These are phyloP conservation scores for Hevea brasiliensis DNA, from an alignment of 345 rosid species.

Conservation along the genomic window DNA sequence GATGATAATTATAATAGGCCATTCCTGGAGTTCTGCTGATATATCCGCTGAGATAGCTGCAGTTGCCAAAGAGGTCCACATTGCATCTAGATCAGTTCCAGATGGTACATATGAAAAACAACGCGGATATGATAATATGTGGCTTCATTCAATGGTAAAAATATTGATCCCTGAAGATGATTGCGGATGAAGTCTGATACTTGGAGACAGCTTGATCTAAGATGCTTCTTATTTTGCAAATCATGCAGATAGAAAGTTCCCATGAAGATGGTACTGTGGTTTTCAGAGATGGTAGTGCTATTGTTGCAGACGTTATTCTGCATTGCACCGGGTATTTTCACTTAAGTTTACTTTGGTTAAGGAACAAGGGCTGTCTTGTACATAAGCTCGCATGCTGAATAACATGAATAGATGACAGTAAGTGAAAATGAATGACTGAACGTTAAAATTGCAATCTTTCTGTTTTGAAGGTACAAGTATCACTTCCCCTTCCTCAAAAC, in stretches of 20 bases:
- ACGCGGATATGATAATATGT: conserved; percentile 48
- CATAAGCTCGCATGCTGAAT: no score
- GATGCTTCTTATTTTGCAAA: conserved; percentile 14
- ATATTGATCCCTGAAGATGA: neutral
- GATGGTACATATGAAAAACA: conserved; percentile 43
- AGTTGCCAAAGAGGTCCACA: conserved; percentile 80
- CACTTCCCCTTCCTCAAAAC: conserved; percentile 85
- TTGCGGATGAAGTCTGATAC: neutral
- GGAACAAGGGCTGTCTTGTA: no score
- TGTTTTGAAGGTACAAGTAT: conserved; percentile 65
- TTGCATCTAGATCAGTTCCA: conserved; percentile 55
- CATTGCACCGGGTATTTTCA: conserved; percentile 75
- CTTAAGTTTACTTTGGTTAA: no score
- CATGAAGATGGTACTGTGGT: conserved; percentile 60
- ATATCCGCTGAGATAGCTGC: conserved; percentile 64
- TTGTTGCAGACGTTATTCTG: conserved; percentile 58
- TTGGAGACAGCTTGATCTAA: conserved; percentile 18
- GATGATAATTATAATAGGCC: conserved; percentile 71
- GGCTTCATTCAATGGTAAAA: conserved; percentile 84
- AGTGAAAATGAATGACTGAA: no score
- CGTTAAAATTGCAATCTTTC: no score
- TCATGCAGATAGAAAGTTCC: conserved; percentile 57
- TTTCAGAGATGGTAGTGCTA: conserved; percentile 50
- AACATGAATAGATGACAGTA: no score
- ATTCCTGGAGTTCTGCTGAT: conserved; percentile 66